Evolutionary conservation across 176 grass and related monocot species (phyloP).

Genomic region (Avena insularis): DNA sequence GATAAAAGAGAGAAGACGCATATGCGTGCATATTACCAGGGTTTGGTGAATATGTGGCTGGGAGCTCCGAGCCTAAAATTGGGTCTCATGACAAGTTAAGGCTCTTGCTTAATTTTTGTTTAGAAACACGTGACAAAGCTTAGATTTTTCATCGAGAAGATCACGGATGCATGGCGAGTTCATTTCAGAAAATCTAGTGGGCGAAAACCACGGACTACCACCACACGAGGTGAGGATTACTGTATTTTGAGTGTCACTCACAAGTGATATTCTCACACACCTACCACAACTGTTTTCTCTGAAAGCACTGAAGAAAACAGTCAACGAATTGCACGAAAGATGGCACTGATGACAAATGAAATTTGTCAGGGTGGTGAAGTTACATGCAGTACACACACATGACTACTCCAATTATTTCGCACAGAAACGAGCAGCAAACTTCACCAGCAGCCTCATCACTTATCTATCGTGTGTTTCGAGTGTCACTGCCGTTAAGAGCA

Average conservation of each 20-base stretch:
- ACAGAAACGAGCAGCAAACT: constrained; percentile 24
- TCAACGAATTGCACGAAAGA: background rate
- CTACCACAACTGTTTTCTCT: background rate
- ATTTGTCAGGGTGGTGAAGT: background rate
- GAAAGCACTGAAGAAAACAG: background rate
- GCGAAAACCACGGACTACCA: background rate
- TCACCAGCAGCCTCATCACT: constrained; percentile 38
- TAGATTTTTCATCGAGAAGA: background rate
- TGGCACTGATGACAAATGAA: background rate
- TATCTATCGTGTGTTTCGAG: constrained; percentile 56
- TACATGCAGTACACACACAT: background rate
- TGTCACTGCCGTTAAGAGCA: too few species aligned
- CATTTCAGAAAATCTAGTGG: background rate
- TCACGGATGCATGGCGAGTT: background rate
- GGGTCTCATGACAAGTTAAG: constrained; percentile 23
- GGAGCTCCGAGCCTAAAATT: constrained; percentile 34
- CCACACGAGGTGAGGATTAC: background rate
- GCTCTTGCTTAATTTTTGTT: background rate
- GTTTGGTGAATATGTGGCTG: constrained; percentile 39
- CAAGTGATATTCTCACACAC: background rate
- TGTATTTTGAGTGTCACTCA: background rate
- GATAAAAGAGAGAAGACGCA: constrained; percentile 37
- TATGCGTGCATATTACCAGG: background rate
- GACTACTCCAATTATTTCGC: constrained; percentile 10
- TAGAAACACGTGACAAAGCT: background rate